Conservation (phyloP, 2,329 filamentous ascomycete species). For the Huntiella bhutanensis region DNA sequence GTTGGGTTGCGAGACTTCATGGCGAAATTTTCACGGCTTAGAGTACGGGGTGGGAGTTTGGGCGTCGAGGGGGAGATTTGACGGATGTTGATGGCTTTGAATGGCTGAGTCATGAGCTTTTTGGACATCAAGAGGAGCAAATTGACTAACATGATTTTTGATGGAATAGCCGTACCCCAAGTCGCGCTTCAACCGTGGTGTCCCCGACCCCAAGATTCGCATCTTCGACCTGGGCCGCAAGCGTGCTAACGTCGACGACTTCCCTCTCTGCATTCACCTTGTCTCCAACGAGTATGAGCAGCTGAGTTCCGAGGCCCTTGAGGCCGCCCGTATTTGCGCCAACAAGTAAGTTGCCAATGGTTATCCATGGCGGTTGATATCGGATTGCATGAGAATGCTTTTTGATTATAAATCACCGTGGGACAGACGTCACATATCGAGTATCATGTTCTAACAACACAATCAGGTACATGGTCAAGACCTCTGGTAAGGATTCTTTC, state of each 20-base stretch:
- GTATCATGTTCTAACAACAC: not conserved
- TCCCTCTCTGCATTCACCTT: constrained; percentile 97
- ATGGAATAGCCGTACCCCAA: constrained; percentile 72
- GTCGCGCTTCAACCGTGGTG: constrained; percentile 99
- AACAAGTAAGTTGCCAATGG: constrained; percentile 48
- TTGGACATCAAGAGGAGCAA: not conserved
- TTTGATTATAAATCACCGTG: no score
- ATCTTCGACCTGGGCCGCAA: constrained; percentile 99
- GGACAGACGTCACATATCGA: not conserved
- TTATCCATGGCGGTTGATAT: no score
- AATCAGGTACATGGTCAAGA: constrained; percentile 48
- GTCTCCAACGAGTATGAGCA: constrained; percentile 99
- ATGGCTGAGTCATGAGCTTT: no score
- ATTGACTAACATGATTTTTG: constrained; percentile 13
- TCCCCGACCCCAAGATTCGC: constrained; percentile 65
- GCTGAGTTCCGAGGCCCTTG: constrained; percentile 97
- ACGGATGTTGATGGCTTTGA: not conserved
- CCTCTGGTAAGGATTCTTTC: constrained; percentile 54
- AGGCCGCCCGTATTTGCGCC: constrained; percentile 99
- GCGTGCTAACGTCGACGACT: constrained; percentile 97
- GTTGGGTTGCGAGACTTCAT: not conserved
- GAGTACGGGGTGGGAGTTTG: no score
- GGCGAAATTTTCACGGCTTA: not conserved
- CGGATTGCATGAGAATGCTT: no score
- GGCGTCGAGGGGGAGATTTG: not conserved